Evolutionary conservation across 2,329 filamentous ascomycete genomes (phyloP), one percentile per base, ranked within the genome.

Genomic region (Fusarium fujikuroi): DNA sequence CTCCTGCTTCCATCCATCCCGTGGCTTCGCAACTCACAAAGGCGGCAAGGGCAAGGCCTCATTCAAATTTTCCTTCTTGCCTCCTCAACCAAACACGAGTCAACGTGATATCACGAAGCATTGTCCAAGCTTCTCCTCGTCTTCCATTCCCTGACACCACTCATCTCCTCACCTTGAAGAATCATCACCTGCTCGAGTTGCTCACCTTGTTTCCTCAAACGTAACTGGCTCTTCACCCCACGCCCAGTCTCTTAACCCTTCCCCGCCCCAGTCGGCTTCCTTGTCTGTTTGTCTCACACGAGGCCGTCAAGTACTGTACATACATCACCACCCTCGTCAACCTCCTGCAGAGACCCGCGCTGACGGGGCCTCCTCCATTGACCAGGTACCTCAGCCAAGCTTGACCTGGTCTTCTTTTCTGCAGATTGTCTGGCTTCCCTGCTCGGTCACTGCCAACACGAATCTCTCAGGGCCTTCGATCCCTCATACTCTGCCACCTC

Each of bases 131-230:
- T 58, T 60, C 47, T 57, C 37, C 52, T 60, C 47, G 44, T 63
- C 62, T 11, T 68, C 47, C 9, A 36, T 42, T 49, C 54, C 34
- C 46, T 50, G 69, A 78, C 76, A 67, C 76, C 76, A 78, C 70
- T 60, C 70, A 39, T 78, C 76, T 78, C 76, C 76, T 78, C 76
- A 78, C 74, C 75, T 77, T 72, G 66, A 36, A 46, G 49, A 58
- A 68, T 59, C 69, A 72, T 78, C 70, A 62, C 43, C 70, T 77
- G 75, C 39, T 67, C 44, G 74, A 62, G 36, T 68, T 77, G 66
- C 52, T 67, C 64, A 78, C 76, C 76, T 78, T 70, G 74, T 73
- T 73, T 70, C 68, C 70, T 72, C 50, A 36, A 59, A 56, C 62
- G 66, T 56, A 67, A 71, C 58, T 64, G 53, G 65, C 50, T 40